phyloP scores from a whole-genome alignment of 2,329 filamentous ascomycete species.

The Epichloe bromicola region DNA sequence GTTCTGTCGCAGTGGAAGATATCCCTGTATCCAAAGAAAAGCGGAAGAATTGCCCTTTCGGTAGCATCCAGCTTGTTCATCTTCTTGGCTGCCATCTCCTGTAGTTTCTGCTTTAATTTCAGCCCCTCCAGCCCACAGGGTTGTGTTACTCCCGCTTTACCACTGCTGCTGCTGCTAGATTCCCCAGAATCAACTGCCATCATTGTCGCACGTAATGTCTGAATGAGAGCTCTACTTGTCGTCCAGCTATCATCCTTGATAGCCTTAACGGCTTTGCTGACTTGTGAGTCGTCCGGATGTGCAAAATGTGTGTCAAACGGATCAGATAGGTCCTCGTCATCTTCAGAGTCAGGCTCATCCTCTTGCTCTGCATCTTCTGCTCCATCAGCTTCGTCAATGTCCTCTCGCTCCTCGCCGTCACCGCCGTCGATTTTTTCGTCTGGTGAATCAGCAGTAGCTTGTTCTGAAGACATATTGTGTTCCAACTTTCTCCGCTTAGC shows the following conservation, averaged over 20 bases:
- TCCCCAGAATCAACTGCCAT: slow-evolving; percentile 30
- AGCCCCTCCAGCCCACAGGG: slow-evolving; percentile 46
- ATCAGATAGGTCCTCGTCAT: slow-evolving; percentile 44
- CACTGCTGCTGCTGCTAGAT: background rate
- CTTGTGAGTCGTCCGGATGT: slow-evolving; percentile 46
- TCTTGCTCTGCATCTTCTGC: slow-evolving; percentile 9
- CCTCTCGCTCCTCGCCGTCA: slow-evolving; percentile 24
- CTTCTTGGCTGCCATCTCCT: slow-evolving; percentile 38
- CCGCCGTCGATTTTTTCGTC: slow-evolving; percentile 16
- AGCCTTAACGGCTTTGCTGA: slow-evolving; percentile 40
- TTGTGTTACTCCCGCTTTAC: slow-evolving; percentile 17
- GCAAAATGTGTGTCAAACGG: slow-evolving; percentile 76
- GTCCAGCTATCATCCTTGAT: slow-evolving; percentile 38
- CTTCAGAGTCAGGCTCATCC: slow-evolving; percentile 27
- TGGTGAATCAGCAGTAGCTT: slow-evolving; percentile 9
- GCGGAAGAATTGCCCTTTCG: slow-evolving; percentile 53
- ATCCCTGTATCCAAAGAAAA: slow-evolving; percentile 74
- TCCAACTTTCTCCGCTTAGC: slow-evolving; percentile 47
- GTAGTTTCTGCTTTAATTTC: slow-evolving; percentile 49
- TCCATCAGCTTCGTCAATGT: slow-evolving; percentile 14
- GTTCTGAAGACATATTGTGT: slow-evolving; percentile 16
- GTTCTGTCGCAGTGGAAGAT: slow-evolving; percentile 63
- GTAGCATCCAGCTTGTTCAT: slow-evolving; percentile 44
- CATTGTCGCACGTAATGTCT: slow-evolving; percentile 34
- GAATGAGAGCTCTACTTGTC: slow-evolving; percentile 31